Evolutionary conservation across 1,139 yeast genomes (phyloP), one percentile per base, ranked within the genome.

Genomic region (Lodderomyces metapsilosis): DNA sequence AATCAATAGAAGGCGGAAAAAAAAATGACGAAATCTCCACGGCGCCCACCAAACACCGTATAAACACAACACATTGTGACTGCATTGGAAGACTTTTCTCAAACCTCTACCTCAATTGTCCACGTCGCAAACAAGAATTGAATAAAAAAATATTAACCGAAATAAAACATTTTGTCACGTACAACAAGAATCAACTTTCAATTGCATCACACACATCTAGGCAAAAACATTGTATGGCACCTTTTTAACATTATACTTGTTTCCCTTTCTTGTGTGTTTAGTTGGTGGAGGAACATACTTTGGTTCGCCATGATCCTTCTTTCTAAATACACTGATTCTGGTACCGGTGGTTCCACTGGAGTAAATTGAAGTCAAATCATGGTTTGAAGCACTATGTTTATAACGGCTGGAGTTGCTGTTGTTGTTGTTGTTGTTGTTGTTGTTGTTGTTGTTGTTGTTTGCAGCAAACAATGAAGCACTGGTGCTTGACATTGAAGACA

Each of bases 291-390:
- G 59, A 41, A 46, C 55, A 56, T 34, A 49, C 27, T 43, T 44
- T 25, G 28, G 25, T 10, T 36, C 37, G 15, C 37, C 40, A 52
- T 54, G 40, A 21, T 50, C 36, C 39, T 45, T 51, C 45, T 49
- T 48, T 48, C 50, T 47, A 43, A 64, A 57, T 56, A 67, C 62
- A 6, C 73, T 65, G 44, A 68, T 68, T 9, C 72, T 72, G 13
- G 71, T 63, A 28, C 50, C 52, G 32, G 43, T 49, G 18, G 65
- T 51, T n/a, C 58, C 67, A 33, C 44, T 46, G n/a, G 68, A 57
- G 44, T 50, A 51, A 39, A 68, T 53, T 5, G 73, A 66, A 11
- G 54, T 47, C 41, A 56, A 46, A 50, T 67, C 72, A 15, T 55
- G 48, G 12, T 27, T 24, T 20, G 46, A 37, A 13, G 35, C 36